Evolutionary conservation across 768 basidiomycete genomes (phyloP), one percentile per base, ranked within the genome.

Genomic region (Auricularia sp.): DNA sequence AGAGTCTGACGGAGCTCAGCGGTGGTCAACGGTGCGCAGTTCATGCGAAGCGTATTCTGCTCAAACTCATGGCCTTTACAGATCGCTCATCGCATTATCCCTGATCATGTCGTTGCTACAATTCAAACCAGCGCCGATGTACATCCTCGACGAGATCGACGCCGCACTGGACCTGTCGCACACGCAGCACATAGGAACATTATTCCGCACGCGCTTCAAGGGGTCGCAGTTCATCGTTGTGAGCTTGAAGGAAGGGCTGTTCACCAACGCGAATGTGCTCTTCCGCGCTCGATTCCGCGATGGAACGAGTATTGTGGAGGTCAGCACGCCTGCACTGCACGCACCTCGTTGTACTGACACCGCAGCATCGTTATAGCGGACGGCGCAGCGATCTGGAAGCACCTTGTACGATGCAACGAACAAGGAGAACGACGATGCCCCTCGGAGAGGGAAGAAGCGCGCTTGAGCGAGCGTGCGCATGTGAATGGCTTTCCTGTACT

Each of bases 81-180:
- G 95, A 68, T 99, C 97, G 0, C 83, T 99, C 68, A 98, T 99
- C 71, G 97, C 97, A 0, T 83, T 99, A 0, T 98, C 96, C 13
- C 82, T 99, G 45, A 98, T 98, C 79, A 96, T 99, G 94, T 90
- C 97, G 0, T 84, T 99, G 18, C 85, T 98, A n/a, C 94, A 98
- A 74, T 98, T 98, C 83, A 98, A 98, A 72, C 95, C 96, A 7
- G 95, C 96, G 16, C 96, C 94, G 2, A 94, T 98, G 93, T 98
- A 98, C 75, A 99, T 99, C 73, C 84, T 99, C 8, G 97, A 99
- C 77, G 97, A 99, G 76, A 96, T 99, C 68, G 97, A 98, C 75
- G 95, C 97, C 0, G 96, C 96, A 7, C 83, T 98, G 34, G 97
- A 99, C 76, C 79, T 98, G 13, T 95, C 93, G 35, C 94, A 96